Percentiles rank a stretch among this genome's conserved stretches.
Conservation (phyloP, 495 filamentous ascomycete genomes). For the Zalerion maritima region DNA sequence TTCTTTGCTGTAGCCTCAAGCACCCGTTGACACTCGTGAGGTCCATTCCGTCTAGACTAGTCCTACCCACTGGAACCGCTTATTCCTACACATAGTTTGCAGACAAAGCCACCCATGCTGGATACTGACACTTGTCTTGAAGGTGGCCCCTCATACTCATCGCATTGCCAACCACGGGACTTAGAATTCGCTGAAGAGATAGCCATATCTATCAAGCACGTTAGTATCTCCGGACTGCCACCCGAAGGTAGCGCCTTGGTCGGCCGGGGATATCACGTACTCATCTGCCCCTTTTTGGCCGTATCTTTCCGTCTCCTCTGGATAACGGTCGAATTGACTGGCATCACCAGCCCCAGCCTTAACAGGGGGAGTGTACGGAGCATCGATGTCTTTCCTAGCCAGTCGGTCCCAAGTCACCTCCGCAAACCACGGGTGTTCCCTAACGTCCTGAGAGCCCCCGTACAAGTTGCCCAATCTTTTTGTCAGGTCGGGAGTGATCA, state of each 20-base stretch:
- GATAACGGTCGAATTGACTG: conserved; percentile 95
- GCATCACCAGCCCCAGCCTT: conserved; percentile 85
- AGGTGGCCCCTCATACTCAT: too few relatives aligned
- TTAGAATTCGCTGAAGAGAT: conserved; percentile 63
- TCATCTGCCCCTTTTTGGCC: conserved; percentile 61
- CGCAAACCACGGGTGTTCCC: conserved; percentile 88
- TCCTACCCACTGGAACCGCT: too few relatives aligned
- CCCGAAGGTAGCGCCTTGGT: neutral
- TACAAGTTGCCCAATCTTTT: conserved; percentile 91
- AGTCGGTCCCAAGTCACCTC: conserved; percentile 97
- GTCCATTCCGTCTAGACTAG: too few relatives aligned
- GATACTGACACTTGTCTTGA: too few relatives aligned
- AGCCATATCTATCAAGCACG: conserved; percentile 40
- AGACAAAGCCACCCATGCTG: too few relatives aligned
- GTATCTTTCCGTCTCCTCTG: conserved; percentile 89
- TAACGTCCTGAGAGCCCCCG: conserved; percentile 84
- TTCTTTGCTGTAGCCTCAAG: too few relatives aligned
- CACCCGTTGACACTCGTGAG: too few relatives aligned
- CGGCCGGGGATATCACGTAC: conserved; percentile 39
- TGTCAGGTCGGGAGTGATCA: conserved; percentile 90
- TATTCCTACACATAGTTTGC: too few relatives aligned
- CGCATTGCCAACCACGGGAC: too few relatives aligned
- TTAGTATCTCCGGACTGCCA: conserved; percentile 6
- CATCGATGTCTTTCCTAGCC: conserved; percentile 90
- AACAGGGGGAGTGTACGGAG: conserved; percentile 94